Percentiles rank a stretch among this genome's conserved stretches.
Evolutionary conservation across 1,284 basidiomycete genomes (phyloP).

Genomic region (Ceratobasidium sp.): DNA sequence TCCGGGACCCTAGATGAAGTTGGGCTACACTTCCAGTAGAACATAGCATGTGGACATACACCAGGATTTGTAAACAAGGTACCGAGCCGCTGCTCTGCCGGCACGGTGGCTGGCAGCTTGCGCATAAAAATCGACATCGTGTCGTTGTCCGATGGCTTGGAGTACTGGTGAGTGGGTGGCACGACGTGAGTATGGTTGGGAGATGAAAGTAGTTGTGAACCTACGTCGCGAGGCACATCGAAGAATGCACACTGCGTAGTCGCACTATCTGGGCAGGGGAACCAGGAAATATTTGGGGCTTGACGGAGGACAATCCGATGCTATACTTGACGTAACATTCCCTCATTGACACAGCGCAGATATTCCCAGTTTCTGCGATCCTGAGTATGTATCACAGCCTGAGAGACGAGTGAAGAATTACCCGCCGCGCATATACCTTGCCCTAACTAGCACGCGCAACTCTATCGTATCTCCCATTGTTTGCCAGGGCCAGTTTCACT

Average conservation of each 20-base stretch:
- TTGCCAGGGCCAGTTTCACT: no score
- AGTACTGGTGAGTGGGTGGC: constrained; percentile 8
- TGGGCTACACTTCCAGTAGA: background rate
- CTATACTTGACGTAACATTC: no score
- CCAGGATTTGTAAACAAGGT: constrained; percentile 47
- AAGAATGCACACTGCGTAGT: constrained; percentile 27
- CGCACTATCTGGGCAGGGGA: constrained; percentile 17
- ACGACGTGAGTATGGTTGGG: no score
- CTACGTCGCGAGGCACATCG: constrained; percentile 30
- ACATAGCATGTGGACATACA: background rate
- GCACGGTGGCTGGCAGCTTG: constrained; percentile 45
- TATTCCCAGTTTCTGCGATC: no score
- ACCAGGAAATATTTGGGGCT: constrained; percentile 30
- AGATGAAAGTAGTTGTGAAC: background rate
- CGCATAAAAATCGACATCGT: constrained; percentile 48
- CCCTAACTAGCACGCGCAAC: no score
- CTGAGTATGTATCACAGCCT: no score
- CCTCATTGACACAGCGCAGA: no score
- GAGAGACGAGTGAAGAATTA: no score
- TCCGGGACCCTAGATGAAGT: constrained; percentile 44
- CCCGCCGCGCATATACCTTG: no score
- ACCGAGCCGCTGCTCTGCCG: constrained; percentile 39
- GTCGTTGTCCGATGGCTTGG: constrained; percentile 3
- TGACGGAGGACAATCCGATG: no score
- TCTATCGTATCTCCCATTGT: no score